A percentile compares a stretch with the other conserved stretches of the same genome.
These are phyloP conservation scores for Halophytophthora polymorphica DNA, from an alignment of 352 stramenopile species.

Conservation along the genomic window DNA sequence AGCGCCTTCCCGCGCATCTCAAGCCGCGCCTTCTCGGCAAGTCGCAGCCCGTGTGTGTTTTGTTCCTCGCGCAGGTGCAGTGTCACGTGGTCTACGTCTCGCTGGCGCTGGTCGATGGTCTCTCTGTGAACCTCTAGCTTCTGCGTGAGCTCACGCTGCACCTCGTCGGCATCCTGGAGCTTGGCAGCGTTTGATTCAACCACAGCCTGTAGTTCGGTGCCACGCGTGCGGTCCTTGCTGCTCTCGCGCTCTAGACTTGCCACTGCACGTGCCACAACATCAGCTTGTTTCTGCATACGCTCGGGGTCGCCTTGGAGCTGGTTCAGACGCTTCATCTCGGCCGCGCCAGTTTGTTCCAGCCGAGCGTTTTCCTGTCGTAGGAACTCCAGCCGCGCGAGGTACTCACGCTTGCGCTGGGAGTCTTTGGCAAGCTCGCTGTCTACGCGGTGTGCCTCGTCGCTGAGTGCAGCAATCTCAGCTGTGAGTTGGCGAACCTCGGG, in stretches of 20 bases:
- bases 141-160: constrained; percentile 74
- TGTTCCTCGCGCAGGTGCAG: constrained; percentile 85
- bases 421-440: constrained; percentile 76
- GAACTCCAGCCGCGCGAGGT: constrained; percentile 55
- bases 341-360: constrained; percentile 40
- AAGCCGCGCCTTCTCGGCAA: constrained; percentile 68
- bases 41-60: constrained; percentile 69
- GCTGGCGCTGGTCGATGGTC: constrained; percentile 89
- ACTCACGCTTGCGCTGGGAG: constrained; percentile 56
- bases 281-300: constrained; percentile 80
- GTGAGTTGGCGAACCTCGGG: constrained; percentile 77
- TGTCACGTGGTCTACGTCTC: constrained; percentile 88
- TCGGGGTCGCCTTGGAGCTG: constrained; percentile 77
- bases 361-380: constrained; percentile 59
- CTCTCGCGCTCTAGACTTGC: constrained; percentile 67
- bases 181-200: constrained; percentile 47
- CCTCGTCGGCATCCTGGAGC: constrained; percentile 70
- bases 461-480: constrained; percentile 58
- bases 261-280: constrained; percentile 82
- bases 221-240: constrained; percentile 36
- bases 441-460: constrained; percentile 64
- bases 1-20: constrained; percentile 61
- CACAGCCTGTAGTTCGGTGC: constrained; percentile 34
- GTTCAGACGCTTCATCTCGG: constrained; percentile 56
- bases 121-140: constrained; percentile 89